Evolutionary conservation across 2,329 filamentous ascomycete genomes (phyloP).

Genomic region (Alternaria triticimaculans): DNA sequence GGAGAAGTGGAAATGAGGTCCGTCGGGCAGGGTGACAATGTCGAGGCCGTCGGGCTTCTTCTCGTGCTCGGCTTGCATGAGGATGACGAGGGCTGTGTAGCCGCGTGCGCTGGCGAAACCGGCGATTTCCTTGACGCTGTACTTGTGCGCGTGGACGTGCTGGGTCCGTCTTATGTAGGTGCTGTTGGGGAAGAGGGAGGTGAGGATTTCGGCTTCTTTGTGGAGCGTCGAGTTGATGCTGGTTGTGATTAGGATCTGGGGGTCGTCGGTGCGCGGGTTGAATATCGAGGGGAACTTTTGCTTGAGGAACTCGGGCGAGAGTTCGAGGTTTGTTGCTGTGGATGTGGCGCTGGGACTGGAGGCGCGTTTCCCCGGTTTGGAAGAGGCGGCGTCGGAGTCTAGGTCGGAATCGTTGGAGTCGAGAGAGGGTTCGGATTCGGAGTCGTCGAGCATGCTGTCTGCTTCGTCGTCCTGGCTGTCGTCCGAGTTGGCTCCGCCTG

Average conservation of each 20-base stretch:
- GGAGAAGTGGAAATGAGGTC: slow-evolving; percentile 91
- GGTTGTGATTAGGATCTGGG: slow-evolving; percentile 93
- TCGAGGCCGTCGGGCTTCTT: slow-evolving; percentile 85
- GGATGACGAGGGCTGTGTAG: slow-evolving; percentile 82
- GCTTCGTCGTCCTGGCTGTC: slow-evolving; percentile 30
- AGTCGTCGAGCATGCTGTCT: slow-evolving; percentile 76
- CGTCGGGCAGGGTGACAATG: slow-evolving; percentile 80
- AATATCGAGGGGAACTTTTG: slow-evolving; percentile 68
- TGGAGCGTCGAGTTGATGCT: slow-evolving; percentile 88
- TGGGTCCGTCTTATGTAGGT: slow-evolving; percentile 84
- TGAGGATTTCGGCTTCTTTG: slow-evolving; percentile 78
- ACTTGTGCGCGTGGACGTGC: slow-evolving; percentile 87
- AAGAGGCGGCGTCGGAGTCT: slow-evolving; percentile 56
- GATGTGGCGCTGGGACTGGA: slow-evolving; percentile 61
- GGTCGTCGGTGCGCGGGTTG: slow-evolving; percentile 59
- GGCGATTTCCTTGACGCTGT: slow-evolving; percentile 88
- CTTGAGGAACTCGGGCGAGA: slow-evolving; percentile 66
- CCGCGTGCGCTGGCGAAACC: slow-evolving; percentile 81
- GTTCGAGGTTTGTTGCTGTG: slow-evolving; percentile 64
- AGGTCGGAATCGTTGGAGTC: slow-evolving; percentile 59
- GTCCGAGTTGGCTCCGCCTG: slow-evolving; percentile 15
- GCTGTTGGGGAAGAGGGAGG: slow-evolving; percentile 79
- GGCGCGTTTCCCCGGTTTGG: slow-evolving; percentile 56
- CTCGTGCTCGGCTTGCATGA: slow-evolving; percentile 77
- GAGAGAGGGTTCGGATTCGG: slow-evolving; percentile 32